phyloP scores from a whole-genome alignment of 2,329 filamentous ascomycete genomes.

The Fusarium praegraminearum region DNA sequence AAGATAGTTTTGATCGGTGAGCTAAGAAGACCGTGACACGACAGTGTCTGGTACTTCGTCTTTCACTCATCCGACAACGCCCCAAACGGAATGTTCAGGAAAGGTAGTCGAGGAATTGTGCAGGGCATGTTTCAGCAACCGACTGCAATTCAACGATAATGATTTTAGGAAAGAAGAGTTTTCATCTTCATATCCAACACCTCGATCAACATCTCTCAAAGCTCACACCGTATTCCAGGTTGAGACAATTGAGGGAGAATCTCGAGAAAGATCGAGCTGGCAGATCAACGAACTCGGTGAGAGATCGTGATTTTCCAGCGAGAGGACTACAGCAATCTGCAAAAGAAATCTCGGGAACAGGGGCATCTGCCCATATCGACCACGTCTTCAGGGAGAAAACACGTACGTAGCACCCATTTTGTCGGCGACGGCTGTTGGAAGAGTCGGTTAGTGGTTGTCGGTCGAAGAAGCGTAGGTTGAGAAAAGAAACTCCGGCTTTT shows the following conservation, averaged over 20 bases:
- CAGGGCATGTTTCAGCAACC: constrained; percentile 46
- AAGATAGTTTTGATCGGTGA: constrained; percentile 85
- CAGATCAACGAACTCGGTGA: constrained; percentile 54
- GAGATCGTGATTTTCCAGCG: constrained; percentile 69
- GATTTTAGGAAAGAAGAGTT: constrained; percentile 78
- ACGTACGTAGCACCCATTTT: constrained; percentile 68
- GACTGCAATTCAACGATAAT: constrained; percentile 68
- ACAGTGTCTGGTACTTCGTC: background rate
- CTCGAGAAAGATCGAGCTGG: constrained; percentile 84
- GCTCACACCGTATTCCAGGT: constrained; percentile 61
- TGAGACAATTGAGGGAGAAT: constrained; percentile 68
- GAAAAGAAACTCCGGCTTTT: constrained; percentile 8
- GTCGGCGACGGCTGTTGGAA: constrained; percentile 55
- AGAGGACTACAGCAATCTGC: constrained; percentile 88
- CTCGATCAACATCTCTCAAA: constrained; percentile 72
- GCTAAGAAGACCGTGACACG: constrained; percentile 47
- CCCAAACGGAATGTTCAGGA: constrained; percentile 63
- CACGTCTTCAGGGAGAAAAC: constrained; percentile 54
- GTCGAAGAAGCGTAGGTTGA: constrained; percentile 42
- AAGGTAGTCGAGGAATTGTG: constrained; percentile 52
- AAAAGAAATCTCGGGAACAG: constrained; percentile 61
- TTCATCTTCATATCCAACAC: constrained; percentile 81
- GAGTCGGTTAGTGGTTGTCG: constrained; percentile 56
- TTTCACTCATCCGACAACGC: constrained; percentile 81
- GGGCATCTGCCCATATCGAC: constrained; percentile 54